Base-by-base conservation (phyloP, 306 rosid species). In the Inga leiocalycina region DNA sequence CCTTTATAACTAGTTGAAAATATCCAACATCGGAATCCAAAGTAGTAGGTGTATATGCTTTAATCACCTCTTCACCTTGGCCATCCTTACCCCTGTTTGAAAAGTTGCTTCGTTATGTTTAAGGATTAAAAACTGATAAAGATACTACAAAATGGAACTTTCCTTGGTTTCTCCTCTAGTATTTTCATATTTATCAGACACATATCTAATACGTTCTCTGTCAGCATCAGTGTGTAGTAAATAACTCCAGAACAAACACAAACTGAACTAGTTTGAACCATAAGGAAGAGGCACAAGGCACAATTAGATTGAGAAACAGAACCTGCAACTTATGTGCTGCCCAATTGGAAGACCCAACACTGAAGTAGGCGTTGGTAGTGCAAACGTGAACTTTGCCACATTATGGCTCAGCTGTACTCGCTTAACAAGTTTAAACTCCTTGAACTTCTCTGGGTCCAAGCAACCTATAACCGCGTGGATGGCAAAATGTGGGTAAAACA, bases 301-400 rank as follows among this genome's bases (percentile, higher is more conserved):
- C 59, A 65, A 65, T 15, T 5, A 70, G 45, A 86, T 57, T 11
- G 80, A 61, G 64, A 52, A 88, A 80, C 61, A 22, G 79, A 85
- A 97, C 99, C 93, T 97, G 98, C 99, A 97, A 87, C 98, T 94
- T 85, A 97, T 94, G 85, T 94, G 99, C 64, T 97, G 98, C 82
- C 99, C 99, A 82, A 97, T 97, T 80, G 99, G 99, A 86, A 97
- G 99, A 41, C 99, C 98, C 88, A 97, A 84, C 75, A 91, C 91
- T 73, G 98, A 89, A 79, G 95, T 91, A 74, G 98, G 89, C 72
- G 88, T 86, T 16, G 93, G 97, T 69, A 97, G 98, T 73, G 41
- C 89, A 86, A 97, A 97, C 57, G 69, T 94, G 89, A 97, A 97
- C 87, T 92, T 94, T 13, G 99, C 98, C 74, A 94, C 99, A 89